Base-by-base conservation (phyloP, 768 basidiomycete genomes). In the Suillus ampliporus region DNA sequence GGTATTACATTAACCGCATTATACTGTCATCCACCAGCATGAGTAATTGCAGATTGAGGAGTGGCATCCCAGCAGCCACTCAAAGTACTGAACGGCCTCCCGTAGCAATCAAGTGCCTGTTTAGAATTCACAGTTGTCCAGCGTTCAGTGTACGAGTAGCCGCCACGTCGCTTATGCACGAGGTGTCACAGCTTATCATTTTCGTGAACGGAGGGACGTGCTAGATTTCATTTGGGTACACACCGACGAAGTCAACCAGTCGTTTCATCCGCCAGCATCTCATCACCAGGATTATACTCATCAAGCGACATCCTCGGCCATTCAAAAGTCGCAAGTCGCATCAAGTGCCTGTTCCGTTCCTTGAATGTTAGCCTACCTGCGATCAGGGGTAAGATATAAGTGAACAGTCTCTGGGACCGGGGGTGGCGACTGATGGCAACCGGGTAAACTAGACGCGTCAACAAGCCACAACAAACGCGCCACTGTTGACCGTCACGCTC, bases 361-460 rank as follows among this genome's bases (percentile, higher is more conserved):
- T 19, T 51, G 11, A n/a, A n/a, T 31, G 19, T 31, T 15, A 0
- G 17, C 50, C 31, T 31, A 31, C 3, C 6, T 31, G 31, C 31
- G 31, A 31, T 31, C 31, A 31, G 31, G 6, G 31, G 31, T 6
- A 6, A 31, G 3, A 31, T 31, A 31, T 31, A 31, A 31, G 31
- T 31, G 31, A 31, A 31, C 3, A 31, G 31, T 31, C 31, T 31
- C 13, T 38, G 37, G 4, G 37, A 38, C 37, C 37, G 5, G 10
- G 37, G 37, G 9, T 10, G 37, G 2, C 10, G 37, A 41, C 15
- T n/a, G n/a, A n/a, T n/a, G n/a, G n/a, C n/a, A n/a, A n/a, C n/a
- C n/a, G n/a, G n/a, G n/a, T n/a, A n/a, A n/a, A n/a, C 5, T 38
- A 23, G 17, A 74, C 71, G 65, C 63, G 69, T 72, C 69, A 72